These are phyloP conservation scores for Pyrenochaeta sp. DNA, from an alignment of 2,329 filamentous ascomycete genomes.

Conservation along the genomic window DNA sequence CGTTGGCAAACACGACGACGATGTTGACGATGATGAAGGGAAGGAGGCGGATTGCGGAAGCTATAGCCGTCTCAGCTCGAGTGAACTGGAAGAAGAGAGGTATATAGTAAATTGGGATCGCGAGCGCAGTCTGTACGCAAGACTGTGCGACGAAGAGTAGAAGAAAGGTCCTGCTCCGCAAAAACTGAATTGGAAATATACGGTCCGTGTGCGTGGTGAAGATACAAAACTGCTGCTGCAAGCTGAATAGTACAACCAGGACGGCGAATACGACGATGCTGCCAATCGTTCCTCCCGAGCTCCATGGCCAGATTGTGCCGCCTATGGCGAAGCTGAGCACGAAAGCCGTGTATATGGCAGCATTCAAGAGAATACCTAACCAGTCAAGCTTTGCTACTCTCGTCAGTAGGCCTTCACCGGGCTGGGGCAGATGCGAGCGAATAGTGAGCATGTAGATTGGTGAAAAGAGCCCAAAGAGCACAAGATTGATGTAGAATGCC, in stretches of 20 bases:
- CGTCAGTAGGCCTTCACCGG: not conserved
- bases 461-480: slow-evolving; percentile 54
- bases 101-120: slow-evolving; percentile 32
- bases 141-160: slow-evolving; percentile 13
- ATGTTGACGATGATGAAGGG: slow-evolving; percentile 32
- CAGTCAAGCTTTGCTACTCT: slow-evolving; percentile 21
- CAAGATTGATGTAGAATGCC: slow-evolving; percentile 64
- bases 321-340: slow-evolving; percentile 63
- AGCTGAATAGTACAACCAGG: slow-evolving; percentile 51
- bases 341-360: slow-evolving; percentile 53
- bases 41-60: slow-evolving; percentile 32
- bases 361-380: slow-evolving; percentile 56
- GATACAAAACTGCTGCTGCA: slow-evolving; percentile 57
- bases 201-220: slow-evolving; percentile 56
- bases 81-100: slow-evolving; percentile 41
- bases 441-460: slow-evolving; percentile 38
- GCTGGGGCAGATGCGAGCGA: slow-evolving; percentile 7
- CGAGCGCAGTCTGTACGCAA: slow-evolving; percentile 49
- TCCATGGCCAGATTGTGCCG: slow-evolving; percentile 60
- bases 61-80: slow-evolving; percentile 21
- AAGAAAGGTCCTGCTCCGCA: slow-evolving; percentile 31
- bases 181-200: slow-evolving; percentile 61
- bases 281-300: slow-evolving; percentile 53
- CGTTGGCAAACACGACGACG: slow-evolving; percentile 24
- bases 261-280: slow-evolving; percentile 57